Base-by-base conservation (phyloP, 2,329 filamentous ascomycete species). In the Beauveria sp. region DNA sequence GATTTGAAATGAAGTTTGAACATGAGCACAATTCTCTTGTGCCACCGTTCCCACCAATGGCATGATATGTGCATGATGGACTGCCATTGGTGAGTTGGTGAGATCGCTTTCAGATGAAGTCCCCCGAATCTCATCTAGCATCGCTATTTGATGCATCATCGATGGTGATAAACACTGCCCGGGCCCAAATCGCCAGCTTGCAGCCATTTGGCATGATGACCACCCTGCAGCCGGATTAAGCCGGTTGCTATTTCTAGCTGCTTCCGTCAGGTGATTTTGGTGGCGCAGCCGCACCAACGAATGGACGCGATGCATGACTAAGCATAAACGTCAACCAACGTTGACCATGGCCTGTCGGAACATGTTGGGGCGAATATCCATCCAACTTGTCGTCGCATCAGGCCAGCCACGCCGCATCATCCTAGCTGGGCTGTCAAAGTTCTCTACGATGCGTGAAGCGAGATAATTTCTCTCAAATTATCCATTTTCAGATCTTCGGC, bases 191-290 rank as follows among this genome's bases (percentile, higher is more conserved):
- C 31, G 50, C 50, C 24, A 10, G 16, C 38, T 56, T 7, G 26
- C 24, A 46, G 53, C 40, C 5, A 22, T 40, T 40, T n/a, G 50
- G 50, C 28, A 53, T 40, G 8, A n/a, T 22, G 20, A n/a, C 8
- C 22, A 22, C 31, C 51, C 22, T 14, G 22, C 18, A 40, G 45
- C 55, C 45, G 55, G 50, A 34, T 5, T 38, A n/a, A 20, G 28
- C 22, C n/a, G 52, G 53, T 40, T 45, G 26, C 52, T 46, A 46
- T 52, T 62, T 62, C 60, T 62, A 57, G 60, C 60, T 38, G 53
- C 45, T 62, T 62, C 60, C 52, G 60, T 62, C 60, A 62, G 52
- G 60, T 62, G 60, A 62, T 52, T 52, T 34, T 56, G 42, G 26
- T 42, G 40, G 38, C 28, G 18, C 20, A 42, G 16, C 26, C 42